Conservation (phyloP, 169 alveolate species). For the Plasmodium ovale region DNA sequence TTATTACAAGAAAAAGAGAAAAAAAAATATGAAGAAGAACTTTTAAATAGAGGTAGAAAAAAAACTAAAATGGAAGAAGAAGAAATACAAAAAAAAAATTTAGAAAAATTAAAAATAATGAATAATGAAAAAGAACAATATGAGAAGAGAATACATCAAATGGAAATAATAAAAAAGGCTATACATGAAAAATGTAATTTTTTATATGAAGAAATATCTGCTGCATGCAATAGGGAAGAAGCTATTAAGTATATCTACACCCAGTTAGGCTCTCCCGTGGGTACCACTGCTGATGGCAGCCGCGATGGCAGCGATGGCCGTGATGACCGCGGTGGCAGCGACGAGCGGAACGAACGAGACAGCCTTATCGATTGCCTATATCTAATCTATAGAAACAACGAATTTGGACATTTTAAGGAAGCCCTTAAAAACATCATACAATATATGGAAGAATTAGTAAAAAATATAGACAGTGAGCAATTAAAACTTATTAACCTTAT, state of each 20-base stretch:
- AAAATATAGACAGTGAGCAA: constrained; percentile 39
- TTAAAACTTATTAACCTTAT: constrained; percentile 61
- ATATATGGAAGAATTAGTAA: constrained; percentile 39
- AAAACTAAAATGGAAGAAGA: constrained; percentile 45
- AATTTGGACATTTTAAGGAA: constrained; percentile 36
- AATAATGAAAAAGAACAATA: constrained; percentile 26
- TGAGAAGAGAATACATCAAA: constrained; percentile 14
- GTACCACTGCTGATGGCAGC: neutral
- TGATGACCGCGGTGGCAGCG: too few species aligned
- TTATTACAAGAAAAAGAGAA: constrained; percentile 47
- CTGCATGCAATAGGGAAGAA: constrained; percentile 26
- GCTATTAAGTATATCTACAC: constrained; percentile 35
- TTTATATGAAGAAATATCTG: constrained; percentile 43
- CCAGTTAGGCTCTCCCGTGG: constrained; percentile 16
- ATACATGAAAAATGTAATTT: constrained; percentile 40
- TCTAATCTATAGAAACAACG: constrained; percentile 43
- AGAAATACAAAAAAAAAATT: constrained; percentile 23
- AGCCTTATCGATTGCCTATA: constrained; percentile 45
- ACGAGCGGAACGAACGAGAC: neutral
- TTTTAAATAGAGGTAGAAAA: constrained; percentile 42
- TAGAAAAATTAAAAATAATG: constrained; percentile 29
- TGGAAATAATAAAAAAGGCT: constrained; percentile 23
- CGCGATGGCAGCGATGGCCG: too few species aligned
- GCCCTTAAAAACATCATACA: constrained; percentile 47
- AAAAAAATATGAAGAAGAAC: constrained; percentile 42